Evolutionary conservation across 1,139 yeast species (phyloP).

Genomic region (Blastobotrys indianensis): DNA sequence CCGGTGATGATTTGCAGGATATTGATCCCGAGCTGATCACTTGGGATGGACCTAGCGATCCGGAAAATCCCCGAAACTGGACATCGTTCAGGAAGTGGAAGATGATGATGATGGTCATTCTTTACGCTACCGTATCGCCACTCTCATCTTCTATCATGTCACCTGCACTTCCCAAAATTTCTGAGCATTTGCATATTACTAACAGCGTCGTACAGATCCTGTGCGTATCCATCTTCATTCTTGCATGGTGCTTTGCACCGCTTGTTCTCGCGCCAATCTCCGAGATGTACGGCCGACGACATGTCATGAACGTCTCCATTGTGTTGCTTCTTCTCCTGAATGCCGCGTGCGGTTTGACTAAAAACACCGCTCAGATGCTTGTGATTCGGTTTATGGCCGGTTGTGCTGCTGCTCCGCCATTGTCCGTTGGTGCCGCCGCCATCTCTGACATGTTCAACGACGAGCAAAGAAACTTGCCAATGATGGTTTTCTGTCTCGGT

Average conservation of each 20-base stretch:
- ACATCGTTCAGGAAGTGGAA: conserved; percentile 36
- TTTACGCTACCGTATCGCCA: conserved; percentile 52
- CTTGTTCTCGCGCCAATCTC: conserved; percentile 55
- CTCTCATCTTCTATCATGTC: conserved; percentile 55
- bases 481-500: conserved; percentile 55
- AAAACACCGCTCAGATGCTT: conserved; percentile 49
- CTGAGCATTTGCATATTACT: conserved; percentile 40
- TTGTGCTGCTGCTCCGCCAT: conserved; percentile 57
- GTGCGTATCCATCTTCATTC: conserved; percentile 51
- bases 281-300: conserved; percentile 52
- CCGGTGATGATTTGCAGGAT: conserved; percentile 38
- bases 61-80: conserved; percentile 61
- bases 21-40: conserved; percentile 60
- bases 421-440: conserved; percentile 68
- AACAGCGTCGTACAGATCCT: conserved; percentile 40
- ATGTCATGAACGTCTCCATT: conserved; percentile 47
- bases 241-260: conserved; percentile 62
- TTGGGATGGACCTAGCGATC: conserved; percentile 61
- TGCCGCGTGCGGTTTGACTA: conserved; percentile 52
- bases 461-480: conserved; percentile 47
- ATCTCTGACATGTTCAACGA: conserved; percentile 58
- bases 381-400: conserved; percentile 59
- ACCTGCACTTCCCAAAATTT: conserved; percentile 49
- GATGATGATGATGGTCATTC: conserved; percentile 45
- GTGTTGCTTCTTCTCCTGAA: conserved; percentile 49